phyloP scores from a whole-genome alignment of 1,284 basidiomycete genomes.

The Ustilago lituana region DNA sequence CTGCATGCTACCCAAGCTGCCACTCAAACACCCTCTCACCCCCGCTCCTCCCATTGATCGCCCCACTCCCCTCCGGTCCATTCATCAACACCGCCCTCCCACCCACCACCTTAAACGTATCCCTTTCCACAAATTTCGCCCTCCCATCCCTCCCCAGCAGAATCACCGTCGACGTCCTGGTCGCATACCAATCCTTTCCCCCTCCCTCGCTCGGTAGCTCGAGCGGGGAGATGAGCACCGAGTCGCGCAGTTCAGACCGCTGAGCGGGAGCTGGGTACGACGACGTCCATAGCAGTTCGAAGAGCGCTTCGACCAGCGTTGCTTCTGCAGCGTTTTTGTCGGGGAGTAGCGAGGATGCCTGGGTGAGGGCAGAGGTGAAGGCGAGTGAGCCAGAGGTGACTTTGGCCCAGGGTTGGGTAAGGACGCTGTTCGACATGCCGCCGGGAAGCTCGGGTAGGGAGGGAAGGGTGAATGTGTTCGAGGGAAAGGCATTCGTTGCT shows the following conservation, averaged over 20 bases:
- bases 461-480: too few relatives aligned
- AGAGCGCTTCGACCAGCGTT: constrained; percentile 22
- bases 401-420: constrained; percentile 39
- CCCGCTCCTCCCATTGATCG: constrained; percentile 3
- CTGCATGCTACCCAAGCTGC: constrained; percentile 4
- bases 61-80: constrained; percentile 6
- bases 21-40: constrained; percentile 21
- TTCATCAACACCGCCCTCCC: constrained; percentile 17
- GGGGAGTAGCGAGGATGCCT: neutral
- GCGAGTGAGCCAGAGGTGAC: constrained; percentile 13
- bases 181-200: constrained; percentile 45
- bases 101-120: constrained; percentile 21
- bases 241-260: constrained; percentile 26
- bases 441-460: neutral
- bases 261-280: constrained; percentile 13
- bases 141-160: constrained; percentile 19
- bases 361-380: constrained; percentile 8
- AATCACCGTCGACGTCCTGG: constrained; percentile 45
- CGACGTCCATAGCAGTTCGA: constrained; percentile 33
- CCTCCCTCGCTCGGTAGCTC: constrained; percentile 1
- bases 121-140: constrained; percentile 37
- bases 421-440: constrained; percentile 41
- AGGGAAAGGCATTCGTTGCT: too few relatives aligned
- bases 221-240: constrained; percentile 43
- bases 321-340: constrained; percentile 3